Evolutionary conservation across 192 early-diverging fungal genomes (phyloP), one percentile per base, ranked within the genome.

Genomic region (Mortierella claussenii): DNA sequence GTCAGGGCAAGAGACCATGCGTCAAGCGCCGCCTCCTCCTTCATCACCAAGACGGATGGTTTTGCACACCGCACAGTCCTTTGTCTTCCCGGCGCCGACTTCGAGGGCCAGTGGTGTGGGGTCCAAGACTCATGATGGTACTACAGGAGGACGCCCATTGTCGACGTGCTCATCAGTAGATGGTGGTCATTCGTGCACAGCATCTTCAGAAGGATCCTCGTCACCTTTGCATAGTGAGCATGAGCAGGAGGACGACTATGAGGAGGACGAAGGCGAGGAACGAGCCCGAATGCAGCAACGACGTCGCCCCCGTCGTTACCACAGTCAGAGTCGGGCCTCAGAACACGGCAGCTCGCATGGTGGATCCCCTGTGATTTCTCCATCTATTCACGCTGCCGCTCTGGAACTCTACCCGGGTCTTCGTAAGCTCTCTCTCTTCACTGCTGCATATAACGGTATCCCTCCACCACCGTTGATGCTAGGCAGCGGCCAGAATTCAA

Each of bases 391-490:
- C 31, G 64, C 58, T 11, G 58, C 63, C 8, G 63, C 71, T 11
- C 21, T 67, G 52, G 71, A 66, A 6, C 27, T 76, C 15, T 76
- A 76, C 27, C 64, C 71, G 34, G 71, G 71, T 27, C 52, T 76
- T 23, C 40, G 71, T 4, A 76, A 76, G 28, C 28, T 76, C 7
- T 76, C 71, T n/a, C 27, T 76, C 11, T 76, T 76, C 31, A 76
- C 71, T 24, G 71, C 71, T 2, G 52, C 56, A 13, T 30, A 56
- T 11, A 58, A 58, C 8, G 58, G 45, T 4, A 28, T 49, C 2
- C 71, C 71, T 0, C 71, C 71, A 17, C 63, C 71, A 20, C 48
- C 71, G 28, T 37, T 76, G 45, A 32, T 76, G 43, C n/a, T n/a
- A n/a, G n/a, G n/a, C n/a, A n/a, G n/a, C n/a, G n/a, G n/a, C n/a